These are phyloP conservation scores for Ceratobasidium sp. DNA, from an alignment of 1,284 basidiomycete species.

Conservation along the genomic window DNA sequence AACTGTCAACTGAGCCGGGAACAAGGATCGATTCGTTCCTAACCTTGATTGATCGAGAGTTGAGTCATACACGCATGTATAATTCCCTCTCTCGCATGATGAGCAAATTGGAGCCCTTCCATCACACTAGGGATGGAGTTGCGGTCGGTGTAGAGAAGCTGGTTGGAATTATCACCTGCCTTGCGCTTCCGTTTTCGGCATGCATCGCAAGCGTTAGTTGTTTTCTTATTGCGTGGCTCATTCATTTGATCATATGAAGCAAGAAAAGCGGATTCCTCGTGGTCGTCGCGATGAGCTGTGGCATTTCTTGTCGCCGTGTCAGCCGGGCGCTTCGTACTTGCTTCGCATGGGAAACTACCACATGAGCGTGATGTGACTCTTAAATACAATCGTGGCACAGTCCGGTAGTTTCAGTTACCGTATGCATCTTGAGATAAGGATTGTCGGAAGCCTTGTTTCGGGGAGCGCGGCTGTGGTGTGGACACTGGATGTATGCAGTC, in stretches of 20 bases:
- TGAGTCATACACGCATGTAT: conserved; percentile 21
- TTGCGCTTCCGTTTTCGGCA: conserved; percentile 29
- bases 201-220: conserved; percentile 15
- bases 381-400: too few relatives aligned
- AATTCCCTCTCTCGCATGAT: conserved; percentile 10
- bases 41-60: conserved; percentile 25
- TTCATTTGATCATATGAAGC: conserved; percentile 16
- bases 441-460: too few relatives aligned
- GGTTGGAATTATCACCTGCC: neutral
- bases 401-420: too few relatives aligned
- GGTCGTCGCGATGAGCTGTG: neutral
- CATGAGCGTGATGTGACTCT: too few relatives aligned
- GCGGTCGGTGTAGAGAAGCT: neutral
- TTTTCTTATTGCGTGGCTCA: conserved; percentile 15
- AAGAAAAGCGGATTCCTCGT: neutral
- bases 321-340: too few relatives aligned
- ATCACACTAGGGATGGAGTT: conserved; percentile 5
- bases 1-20: neutral
- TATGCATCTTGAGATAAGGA: too few relatives aligned
- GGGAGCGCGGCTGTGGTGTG: too few relatives aligned
- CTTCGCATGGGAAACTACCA: too few relatives aligned
- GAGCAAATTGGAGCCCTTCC: conserved; percentile 21
- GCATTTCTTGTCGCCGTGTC: too few relatives aligned
- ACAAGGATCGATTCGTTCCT: neutral
- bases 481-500: too few relatives aligned